Percentiles rank a stretch among this genome's conserved stretches.
Evolutionary conservation across 2,329 filamentous ascomycete genomes (phyloP).

Genomic region (Aspergillus ibericus): DNA sequence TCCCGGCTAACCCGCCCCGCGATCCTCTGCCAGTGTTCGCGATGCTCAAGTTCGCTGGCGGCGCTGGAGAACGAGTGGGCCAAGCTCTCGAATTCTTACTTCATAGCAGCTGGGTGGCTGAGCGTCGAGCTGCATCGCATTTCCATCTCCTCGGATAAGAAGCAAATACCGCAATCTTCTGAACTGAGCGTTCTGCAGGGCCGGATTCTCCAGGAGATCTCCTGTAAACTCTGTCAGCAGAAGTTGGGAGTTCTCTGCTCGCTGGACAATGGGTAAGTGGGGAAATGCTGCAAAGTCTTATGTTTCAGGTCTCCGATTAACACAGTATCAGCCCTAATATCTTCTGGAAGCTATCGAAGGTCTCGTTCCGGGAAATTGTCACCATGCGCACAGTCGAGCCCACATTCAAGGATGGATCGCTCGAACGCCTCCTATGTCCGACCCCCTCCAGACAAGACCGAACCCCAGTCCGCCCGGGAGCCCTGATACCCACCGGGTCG

Average conservation of each 20-base stretch:
- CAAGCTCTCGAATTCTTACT: slow-evolving; percentile 39
- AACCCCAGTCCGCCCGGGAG: slow-evolving; percentile 20
- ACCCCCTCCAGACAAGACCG: slow-evolving; percentile 23
- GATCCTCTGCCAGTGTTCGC: slow-evolving; percentile 39
- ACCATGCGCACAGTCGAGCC: slow-evolving; percentile 42
- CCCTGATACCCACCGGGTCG: slow-evolving; percentile 24
- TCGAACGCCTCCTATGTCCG: slow-evolving; percentile 31
- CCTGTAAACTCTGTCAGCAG: slow-evolving; percentile 41
- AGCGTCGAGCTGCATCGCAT: slow-evolving; percentile 41
- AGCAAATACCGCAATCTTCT: slow-evolving; percentile 38
- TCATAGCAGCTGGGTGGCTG: slow-evolving; percentile 38
- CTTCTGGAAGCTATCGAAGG: slow-evolving; percentile 43
- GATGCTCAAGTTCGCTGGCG: slow-evolving; percentile 43
- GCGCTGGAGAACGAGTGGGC: slow-evolving; percentile 45
- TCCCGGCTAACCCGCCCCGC: slow-evolving; percentile 36
- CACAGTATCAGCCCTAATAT: slow-evolving; percentile 32
- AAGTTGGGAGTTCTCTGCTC: slow-evolving; percentile 38
- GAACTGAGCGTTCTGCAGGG: slow-evolving; percentile 37
- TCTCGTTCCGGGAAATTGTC: slow-evolving; percentile 41
- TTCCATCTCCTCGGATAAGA: slow-evolving; percentile 37
- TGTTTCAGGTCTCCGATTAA: slow-evolving; percentile 4
- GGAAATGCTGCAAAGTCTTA: not conserved
- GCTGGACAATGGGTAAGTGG: slow-evolving; percentile 38
- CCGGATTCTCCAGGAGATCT: slow-evolving; percentile 37
- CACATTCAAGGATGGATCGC: slow-evolving; percentile 33